Evolutionary conservation across 176 grass and related monocot genomes (phyloP), one percentile per base, ranked within the genome.

Genomic region (Metroxylon sagu): DNA sequence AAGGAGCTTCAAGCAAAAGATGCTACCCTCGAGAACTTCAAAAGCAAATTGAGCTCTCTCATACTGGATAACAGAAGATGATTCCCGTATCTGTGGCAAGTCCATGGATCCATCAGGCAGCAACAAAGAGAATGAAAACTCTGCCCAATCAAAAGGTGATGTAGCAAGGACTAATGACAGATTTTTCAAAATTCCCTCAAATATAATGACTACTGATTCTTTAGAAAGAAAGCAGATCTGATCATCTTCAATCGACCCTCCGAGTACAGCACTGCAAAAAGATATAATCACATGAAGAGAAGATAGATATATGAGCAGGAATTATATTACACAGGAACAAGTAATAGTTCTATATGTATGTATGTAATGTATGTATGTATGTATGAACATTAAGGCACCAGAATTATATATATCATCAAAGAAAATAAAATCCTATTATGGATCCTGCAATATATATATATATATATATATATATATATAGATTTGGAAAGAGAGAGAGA

Each of bases 241-340:
- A 53, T 88, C 80, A 57, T 89, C 68, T 90, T 82, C 65, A 65
- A 48, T 69, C 43, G 83, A 88, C 19, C 78, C 92, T 87, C 92
- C 92, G 82, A 96, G 86, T 43, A 69, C 81, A 71, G 75, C 75
- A 88, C 81, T 95, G 57, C 68, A 90, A 10, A 43, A 43, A 43
- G 35, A 43, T 43, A 43, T 10, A 43, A 43, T 12, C 35, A 43
- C 35, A 14, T 43, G 2, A 43, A 43, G 35, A 12, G 14, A 10
- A 43, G 14, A 43, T 43, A n/a, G n/a, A n/a, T n/a, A n/a, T n/a
- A 43, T 43, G 35, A 14, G 14, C 35, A 43, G 8, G 10, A 43
- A 43, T 10, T 43, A 10, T 6, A 14, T 12, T 10, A 43, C 8
- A 43, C 12, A 43, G 14, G 35, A 43, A 43, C 35, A 43, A 43